Conservation (phyloP, 208 protist species). For the Tritrichomonas foetus region DNA sequence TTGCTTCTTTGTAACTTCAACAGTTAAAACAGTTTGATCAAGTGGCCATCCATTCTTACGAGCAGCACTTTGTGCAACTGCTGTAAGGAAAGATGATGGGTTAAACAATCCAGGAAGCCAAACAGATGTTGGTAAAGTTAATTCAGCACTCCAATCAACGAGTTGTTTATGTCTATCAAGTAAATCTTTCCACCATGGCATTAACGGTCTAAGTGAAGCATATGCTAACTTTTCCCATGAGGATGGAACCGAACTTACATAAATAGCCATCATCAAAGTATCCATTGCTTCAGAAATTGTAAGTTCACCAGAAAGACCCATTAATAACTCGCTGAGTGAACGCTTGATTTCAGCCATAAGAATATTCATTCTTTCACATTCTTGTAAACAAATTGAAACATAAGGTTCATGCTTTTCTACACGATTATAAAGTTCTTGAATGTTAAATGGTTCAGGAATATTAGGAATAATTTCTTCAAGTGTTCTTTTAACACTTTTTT, state of each 20-base stretch:
- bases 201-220: conserved; percentile 80
- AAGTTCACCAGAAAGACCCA: conserved; percentile 73
- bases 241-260: conserved; percentile 72
- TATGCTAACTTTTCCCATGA: conserved; percentile 85
- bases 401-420: conserved; percentile 88
- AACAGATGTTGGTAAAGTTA: conserved; percentile 49
- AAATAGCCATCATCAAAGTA: conserved; percentile 60
- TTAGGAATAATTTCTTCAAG: conserved; percentile 64
- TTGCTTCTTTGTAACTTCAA: conserved; percentile 81
- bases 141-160: conserved; percentile 67
- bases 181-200: conserved; percentile 87
- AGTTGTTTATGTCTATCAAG: conserved; percentile 82
- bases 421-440: conserved; percentile 57
- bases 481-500: conserved; percentile 52
- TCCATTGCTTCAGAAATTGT: conserved; percentile 72
- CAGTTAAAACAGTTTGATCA: conserved; percentile 68
- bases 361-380: conserved; percentile 94
- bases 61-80: conserved; percentile 93
- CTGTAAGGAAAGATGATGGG: conserved; percentile 95
- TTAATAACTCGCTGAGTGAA: conserved; percentile 85
- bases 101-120: conserved; percentile 91
- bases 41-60: conserved; percentile 89
- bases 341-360: conserved; percentile 76
- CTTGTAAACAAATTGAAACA: conserved; percentile 80
- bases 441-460: conserved; percentile 62